Evolutionary conservation across 2,329 filamentous ascomycete species (phyloP).

Genomic region (Phialophora expanda): DNA sequence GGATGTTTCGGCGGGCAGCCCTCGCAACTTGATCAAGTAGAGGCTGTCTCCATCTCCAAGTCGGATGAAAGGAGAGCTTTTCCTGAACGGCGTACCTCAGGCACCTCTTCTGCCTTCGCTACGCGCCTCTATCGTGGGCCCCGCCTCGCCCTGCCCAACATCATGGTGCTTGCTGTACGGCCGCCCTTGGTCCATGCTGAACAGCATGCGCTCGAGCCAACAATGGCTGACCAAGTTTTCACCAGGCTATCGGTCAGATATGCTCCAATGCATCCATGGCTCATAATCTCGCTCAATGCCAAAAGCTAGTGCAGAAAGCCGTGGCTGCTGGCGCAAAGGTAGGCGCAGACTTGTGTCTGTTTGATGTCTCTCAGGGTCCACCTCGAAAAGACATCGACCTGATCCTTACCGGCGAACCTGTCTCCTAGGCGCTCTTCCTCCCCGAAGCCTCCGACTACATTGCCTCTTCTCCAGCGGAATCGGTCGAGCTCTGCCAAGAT

Average conservation of each 20-base stretch:
- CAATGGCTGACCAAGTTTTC: conserved; percentile 20
- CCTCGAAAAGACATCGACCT: conserved; percentile 25
- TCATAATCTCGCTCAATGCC: conserved; percentile 80
- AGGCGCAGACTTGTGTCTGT: conserved; percentile 21
- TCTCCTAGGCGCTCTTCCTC: conserved; percentile 76
- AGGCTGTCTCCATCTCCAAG: not conserved
- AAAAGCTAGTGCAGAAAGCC: conserved; percentile 72
- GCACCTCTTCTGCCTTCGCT: not conserved
- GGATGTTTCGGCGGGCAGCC: not conserved
- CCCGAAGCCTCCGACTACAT: conserved; percentile 94
- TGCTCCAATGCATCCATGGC: conserved; percentile 80
- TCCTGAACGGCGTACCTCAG: not conserved
- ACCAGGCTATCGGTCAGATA: conserved; percentile 84
- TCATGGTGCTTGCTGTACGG: conserved; percentile 39
- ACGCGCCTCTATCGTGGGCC: not conserved
- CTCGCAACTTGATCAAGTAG: not conserved
- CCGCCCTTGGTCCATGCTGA: not conserved
- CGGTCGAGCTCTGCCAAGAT: conserved; percentile 71
- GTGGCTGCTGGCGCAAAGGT: conserved; percentile 79
- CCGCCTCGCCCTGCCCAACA: not conserved
- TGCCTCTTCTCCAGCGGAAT: conserved; percentile 69
- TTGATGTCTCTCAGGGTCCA: not conserved
- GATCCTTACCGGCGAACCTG: conserved; percentile 22
- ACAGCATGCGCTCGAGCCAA: conserved; percentile 2
- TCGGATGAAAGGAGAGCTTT: conserved; percentile 13